Conservation (phyloP, 495 filamentous ascomycete species). For the Penicillium taxi region DNA sequence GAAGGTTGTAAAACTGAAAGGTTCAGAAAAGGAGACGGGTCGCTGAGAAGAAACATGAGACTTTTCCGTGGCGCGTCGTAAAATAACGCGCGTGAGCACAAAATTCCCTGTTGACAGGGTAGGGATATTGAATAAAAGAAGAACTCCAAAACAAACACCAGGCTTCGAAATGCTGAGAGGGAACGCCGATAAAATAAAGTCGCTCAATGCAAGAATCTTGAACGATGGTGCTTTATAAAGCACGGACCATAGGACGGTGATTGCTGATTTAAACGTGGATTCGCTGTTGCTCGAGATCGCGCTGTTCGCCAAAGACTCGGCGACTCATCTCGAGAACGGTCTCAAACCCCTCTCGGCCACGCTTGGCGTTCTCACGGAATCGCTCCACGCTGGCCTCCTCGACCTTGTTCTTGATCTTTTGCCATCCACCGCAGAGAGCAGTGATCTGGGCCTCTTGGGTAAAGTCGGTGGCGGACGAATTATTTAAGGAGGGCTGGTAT, state of each 20-base stretch:
- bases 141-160: slow-evolving; percentile 24
- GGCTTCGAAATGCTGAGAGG: slow-evolving; percentile 23
- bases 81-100: slow-evolving; percentile 9
- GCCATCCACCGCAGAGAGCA: slow-evolving; percentile 90
- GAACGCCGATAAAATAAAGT: slow-evolving; percentile 34
- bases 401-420: slow-evolving; percentile 86
- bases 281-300: slow-evolving; percentile 47
- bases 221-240: slow-evolving; percentile 1
- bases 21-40: slow-evolving; percentile 1
- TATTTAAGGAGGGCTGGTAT: slow-evolving; percentile 56
- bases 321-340: slow-evolving; percentile 88
- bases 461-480: slow-evolving; percentile 63
- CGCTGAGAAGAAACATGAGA: slow-evolving; percentile 10
- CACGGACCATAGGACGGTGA: background rate
- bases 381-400: slow-evolving; percentile 83
- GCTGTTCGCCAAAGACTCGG: slow-evolving; percentile 84
- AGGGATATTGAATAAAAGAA: slow-evolving; percentile 7
- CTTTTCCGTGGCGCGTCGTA: slow-evolving; percentile 18
- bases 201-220: slow-evolving; percentile 26
- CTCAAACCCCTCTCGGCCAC: slow-evolving; percentile 89
- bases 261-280: slow-evolving; percentile 13
- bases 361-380: slow-evolving; percentile 83
- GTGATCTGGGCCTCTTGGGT: slow-evolving; percentile 85
- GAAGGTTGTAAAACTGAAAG: slow-evolving; percentile 9
- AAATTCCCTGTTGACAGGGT: background rate